Base-by-base conservation (phyloP, 139 green algal species). In the Haematococcus lacustris region DNA sequence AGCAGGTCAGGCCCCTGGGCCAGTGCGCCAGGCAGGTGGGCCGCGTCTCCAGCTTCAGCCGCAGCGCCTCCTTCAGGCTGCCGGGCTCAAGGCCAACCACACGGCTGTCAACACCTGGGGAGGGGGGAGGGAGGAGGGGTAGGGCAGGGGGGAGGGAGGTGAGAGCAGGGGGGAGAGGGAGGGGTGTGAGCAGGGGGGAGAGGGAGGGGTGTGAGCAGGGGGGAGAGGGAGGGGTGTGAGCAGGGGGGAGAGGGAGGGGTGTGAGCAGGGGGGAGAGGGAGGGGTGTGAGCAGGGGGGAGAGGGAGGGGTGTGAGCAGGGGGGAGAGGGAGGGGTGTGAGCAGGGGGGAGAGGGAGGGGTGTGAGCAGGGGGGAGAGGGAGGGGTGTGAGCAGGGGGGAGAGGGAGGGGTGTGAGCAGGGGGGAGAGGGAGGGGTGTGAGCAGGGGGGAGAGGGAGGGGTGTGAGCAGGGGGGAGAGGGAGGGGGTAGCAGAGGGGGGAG, bases 101-200 rank as follows among this genome's bases (percentile, higher is more conserved):
- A 0, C 76, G 79, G 53, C 81, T 57, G 70, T 88, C 83, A 40
- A 64, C 64, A 37, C 77, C 83, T 79, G 74, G 2, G 2, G 3
- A 59, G 17, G 40, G 28, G 43, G 3, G 28, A 69, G 64, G 37
- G 63, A 68, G 26, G 64, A 57, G 47, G 47, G 17, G 47, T 57
- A n/a, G n/a, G n/a, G n/a, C n/a, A n/a, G n/a, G n/a, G n/a, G n/a
- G n/a, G n/a, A n/a, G n/a, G n/a, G n/a, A n/a, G n/a, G n/a, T n/a
- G n/a, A n/a, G n/a, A n/a, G n/a, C n/a, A n/a, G n/a, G n/a, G n/a
- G n/a, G n/a, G n/a, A n/a, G n/a, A n/a, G n/a, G n/a, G n/a, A n/a
- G n/a, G n/a, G n/a, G n/a, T n/a, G n/a, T n/a, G n/a, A n/a, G n/a
- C n/a, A n/a, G n/a, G n/a, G n/a, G n/a, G n/a, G n/a, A n/a, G n/a